Evolutionary conservation across 148 eudicot genomes (phyloP).

Genomic region (Oxyria digyna): DNA sequence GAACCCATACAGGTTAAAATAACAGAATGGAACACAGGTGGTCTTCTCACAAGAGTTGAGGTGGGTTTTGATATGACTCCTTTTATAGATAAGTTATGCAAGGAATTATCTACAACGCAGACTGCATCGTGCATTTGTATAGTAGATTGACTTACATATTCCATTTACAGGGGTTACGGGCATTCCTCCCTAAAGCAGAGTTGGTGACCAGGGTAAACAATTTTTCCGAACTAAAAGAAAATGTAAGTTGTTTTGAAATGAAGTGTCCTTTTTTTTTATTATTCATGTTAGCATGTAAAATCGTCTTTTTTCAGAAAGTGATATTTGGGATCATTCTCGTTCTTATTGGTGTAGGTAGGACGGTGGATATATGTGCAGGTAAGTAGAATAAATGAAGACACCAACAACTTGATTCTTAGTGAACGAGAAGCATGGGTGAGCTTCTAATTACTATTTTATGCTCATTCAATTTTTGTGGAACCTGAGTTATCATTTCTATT

Average conservation of each 20-base stretch:
- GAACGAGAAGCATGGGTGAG: conserved; percentile 91
- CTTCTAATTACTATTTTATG: conserved; percentile 9
- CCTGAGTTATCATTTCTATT: no score
- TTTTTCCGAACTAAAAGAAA: conserved; percentile 66
- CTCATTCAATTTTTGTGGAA: no score
- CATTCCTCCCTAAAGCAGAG: conserved; percentile 86
- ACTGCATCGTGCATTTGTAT: no score
- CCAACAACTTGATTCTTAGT: conserved; percentile 74
- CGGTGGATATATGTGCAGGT: conserved; percentile 47
- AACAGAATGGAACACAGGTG: conserved; percentile 93
- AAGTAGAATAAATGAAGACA: conserved; percentile 66
- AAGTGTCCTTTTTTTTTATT: neutral
- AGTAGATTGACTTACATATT: neutral
- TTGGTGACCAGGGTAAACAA: conserved; percentile 59
- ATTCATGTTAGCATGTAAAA: neutral
- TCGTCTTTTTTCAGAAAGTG: neutral
- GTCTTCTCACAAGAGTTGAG: conserved; percentile 88
- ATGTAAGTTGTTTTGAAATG: conserved; percentile 29
- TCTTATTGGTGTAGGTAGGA: conserved; percentile 46
- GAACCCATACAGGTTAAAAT: conserved; percentile 76
- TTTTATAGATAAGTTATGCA: no score
- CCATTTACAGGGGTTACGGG: conserved; percentile 67
- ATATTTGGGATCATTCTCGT: neutral
- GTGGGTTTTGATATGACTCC: conserved; percentile 23
- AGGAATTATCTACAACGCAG: neutral